Base-by-base conservation (phyloP, 176 grass and related monocot species). In the Raddia distichophylla region DNA sequence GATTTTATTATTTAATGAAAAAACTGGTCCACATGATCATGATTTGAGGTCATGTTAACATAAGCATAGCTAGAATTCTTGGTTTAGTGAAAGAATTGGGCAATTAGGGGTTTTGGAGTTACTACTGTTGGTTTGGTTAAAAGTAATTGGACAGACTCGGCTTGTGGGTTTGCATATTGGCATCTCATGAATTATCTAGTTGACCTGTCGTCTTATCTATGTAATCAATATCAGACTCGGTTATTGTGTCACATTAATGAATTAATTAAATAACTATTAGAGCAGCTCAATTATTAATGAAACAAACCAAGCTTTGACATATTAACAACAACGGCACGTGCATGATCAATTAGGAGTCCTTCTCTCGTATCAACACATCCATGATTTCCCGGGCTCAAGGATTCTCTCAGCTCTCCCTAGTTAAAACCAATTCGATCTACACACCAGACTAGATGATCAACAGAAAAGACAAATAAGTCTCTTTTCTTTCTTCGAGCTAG, bases 341-440 rank as follows among this genome's bases (percentile, higher is more conserved):
- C 20, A 82, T 63, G 55, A 64, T 70, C 48, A 45, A 72, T 27
- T 27, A 27, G 1, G 27, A 2, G 14, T 7, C 18, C 9, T 18
- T 17, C 15, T 48, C 48, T 46, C 45, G 15, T 51, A 35, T 5
- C 5, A 13, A 14, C 1, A 52, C 50, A 52, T 2, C 54, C 42
- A 59, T 14, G 3, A 40, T 58, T 75, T 71, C 20, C 5, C 11
- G 42, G 61, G 64, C 79, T 49, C 86, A 71, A 71, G 49, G 57
- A 67, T 66, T 62, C 18, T 73, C 59, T 48, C 14, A 54, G 45
- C 49, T 60, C 22, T 20, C 15, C 49, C 3, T 22, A 73, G 32
- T 76, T 51, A 3, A 12, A 19, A 69, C 43, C 9, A 69, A 69
- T 69, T 10, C 45, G n/a, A 3, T 40, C 37, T 40, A 44, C 0